Conservation (phyloP, 768 basidiomycete species). For the Mycena rosella region DNA sequence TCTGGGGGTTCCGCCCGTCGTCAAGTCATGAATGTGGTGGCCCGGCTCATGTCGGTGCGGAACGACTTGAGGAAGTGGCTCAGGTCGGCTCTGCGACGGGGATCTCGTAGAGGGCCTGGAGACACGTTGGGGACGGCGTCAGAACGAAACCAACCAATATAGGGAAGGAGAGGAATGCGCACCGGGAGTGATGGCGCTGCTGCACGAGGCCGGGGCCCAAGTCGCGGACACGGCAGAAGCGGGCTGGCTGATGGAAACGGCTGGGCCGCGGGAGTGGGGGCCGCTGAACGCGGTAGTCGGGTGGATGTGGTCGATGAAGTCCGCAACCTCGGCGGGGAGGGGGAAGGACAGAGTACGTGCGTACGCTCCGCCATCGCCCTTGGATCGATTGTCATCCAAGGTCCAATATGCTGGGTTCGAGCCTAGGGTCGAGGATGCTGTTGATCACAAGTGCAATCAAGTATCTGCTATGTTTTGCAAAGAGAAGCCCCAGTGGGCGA, state of each 20-base stretch:
- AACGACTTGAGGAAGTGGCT: slow-evolving; percentile 37
- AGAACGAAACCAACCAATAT: not conserved
- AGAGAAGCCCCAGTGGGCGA: no score
- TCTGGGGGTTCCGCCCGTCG: slow-evolving; percentile 39
- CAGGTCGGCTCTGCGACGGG: slow-evolving; percentile 39
- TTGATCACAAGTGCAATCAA: no score
- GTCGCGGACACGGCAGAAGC: no score
- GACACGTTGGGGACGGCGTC: slow-evolving; percentile 36
- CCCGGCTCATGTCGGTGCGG: slow-evolving; percentile 34
- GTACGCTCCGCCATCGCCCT: no score
- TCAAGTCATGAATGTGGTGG: slow-evolving; percentile 41
- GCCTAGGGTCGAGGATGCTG: no score
- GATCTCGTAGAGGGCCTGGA: slow-evolving; percentile 45
- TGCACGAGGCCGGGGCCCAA: slow-evolving; percentile 19
- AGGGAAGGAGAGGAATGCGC: not conserved
- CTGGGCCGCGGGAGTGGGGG: slow-evolving; percentile 35
- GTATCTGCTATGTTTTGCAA: no score
- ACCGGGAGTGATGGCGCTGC: slow-evolving; percentile 29
- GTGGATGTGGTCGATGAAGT: slow-evolving; percentile 48
- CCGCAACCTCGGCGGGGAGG: slow-evolving; percentile 47
- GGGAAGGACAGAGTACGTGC: slow-evolving; percentile 54
- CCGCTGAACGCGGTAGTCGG: slow-evolving; percentile 49
- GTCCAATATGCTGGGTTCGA: no score
- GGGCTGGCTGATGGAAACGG: slow-evolving; percentile 24
- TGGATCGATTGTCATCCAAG: no score